Evolutionary conservation across 495 filamentous ascomycete genomes (phyloP).

Genomic region (Aspergillus kassunensis): DNA sequence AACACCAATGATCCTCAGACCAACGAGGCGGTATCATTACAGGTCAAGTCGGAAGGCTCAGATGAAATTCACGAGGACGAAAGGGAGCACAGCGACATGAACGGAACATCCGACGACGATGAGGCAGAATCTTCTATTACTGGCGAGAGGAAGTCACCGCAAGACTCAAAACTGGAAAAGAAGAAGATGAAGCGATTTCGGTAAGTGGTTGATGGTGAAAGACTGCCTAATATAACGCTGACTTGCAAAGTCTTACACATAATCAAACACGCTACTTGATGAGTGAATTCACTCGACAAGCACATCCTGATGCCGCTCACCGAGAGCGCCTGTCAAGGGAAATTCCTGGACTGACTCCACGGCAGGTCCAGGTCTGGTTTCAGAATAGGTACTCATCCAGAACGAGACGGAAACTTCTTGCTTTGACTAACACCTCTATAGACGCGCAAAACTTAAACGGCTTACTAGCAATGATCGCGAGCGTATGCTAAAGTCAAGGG

Average conservation of each 20-base stretch:
- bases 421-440: conserved; percentile 28
- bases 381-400: conserved; percentile 75
- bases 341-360: conserved; percentile 87
- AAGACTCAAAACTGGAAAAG: conserved; percentile 54
- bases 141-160: conserved; percentile 25
- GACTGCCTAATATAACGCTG: not conserved
- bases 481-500: conserved; percentile 88
- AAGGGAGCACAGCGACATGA: conserved; percentile 20
- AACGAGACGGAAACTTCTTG: not conserved
- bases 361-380: conserved; percentile 98
- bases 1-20: conserved; percentile 15
- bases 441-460: conserved; percentile 92
- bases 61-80: conserved; percentile 20
- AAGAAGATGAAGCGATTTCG: conserved; percentile 95
- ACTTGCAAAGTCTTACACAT: conserved; percentile 71
- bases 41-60: conserved; percentile 14
- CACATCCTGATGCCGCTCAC: conserved; percentile 92
- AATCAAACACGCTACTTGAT: conserved; percentile 95
- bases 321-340: conserved; percentile 85
- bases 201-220: conserved; percentile 47
- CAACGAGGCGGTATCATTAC: conserved; percentile 18
- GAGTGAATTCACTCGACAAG: conserved; percentile 95
- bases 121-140: conserved; percentile 24
- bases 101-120: conserved; percentile 35
- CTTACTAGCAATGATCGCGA: conserved; percentile 90